Base-by-base conservation (phyloP, 2,329 filamentous ascomycete genomes). In the Colletotrichum ledebouriae region DNA sequence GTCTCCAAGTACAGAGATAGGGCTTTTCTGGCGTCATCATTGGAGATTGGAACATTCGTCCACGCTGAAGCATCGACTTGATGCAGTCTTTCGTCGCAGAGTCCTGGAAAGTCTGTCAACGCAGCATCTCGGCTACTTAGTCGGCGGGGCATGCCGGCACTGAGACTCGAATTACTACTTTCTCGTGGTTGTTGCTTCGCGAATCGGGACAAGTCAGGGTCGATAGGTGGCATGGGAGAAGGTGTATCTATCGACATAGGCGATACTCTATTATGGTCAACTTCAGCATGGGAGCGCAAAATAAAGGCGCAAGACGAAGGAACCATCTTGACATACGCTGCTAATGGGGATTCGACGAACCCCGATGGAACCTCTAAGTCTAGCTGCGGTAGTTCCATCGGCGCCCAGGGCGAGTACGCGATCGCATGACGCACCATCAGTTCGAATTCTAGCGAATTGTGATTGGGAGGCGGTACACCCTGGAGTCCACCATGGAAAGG, bases 1-100 rank as follows among this genome's bases (percentile, higher is more conserved):
- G 74, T 77, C 57, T 69, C 67, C 7, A 77, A 65, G 25, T 76
- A 76, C 2, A 76, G 59, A 12, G 75, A 76, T 6, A 77, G 53
- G 4, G 29, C 29, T 17, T 44, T 44, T 4, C 42, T 56, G 6
- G 59, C 59, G 13, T 59, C 37, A 4, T 37, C 34, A 10, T 12
- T 25, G 9, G 50, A 22, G 0, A 67, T 37, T 2, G 52, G 29
- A 2, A 67, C 50, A 11, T 41, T 47, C 12, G 63, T 56, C 63
- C 59, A 67, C 3, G 25, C 50, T 4, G 46, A 12, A 3, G 56
- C 10, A 17, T 67, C 63, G 3, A 61, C 6, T 9, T 67, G 62
- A 1, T 50, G 50, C 9, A 67, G 50, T 6, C 63, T 62, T 22
- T 63, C 59, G 50, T 67, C 59, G 25, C 59, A 67, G 1, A 67